phyloP scores from a whole-genome alignment of 805 yeast species.

The Candida pseudofarinosa region DNA sequence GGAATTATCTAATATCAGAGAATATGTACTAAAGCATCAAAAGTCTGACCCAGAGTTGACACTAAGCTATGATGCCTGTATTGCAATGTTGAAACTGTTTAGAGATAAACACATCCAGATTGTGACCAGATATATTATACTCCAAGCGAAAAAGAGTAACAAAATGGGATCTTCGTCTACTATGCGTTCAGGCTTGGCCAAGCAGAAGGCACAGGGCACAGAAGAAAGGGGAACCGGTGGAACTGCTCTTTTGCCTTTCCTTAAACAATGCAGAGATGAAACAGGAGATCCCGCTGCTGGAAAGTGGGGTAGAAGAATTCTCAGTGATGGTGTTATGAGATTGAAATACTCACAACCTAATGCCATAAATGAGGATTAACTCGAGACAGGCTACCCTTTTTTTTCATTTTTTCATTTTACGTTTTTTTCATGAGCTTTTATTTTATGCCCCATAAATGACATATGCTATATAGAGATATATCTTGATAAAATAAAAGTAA shows the following conservation, averaged over 20 bases:
- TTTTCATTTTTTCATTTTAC: not conserved
- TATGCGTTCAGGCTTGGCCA: constrained; percentile 63
- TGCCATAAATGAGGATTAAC: constrained; percentile 37
- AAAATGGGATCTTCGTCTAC: constrained; percentile 56
- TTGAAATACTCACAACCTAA: constrained; percentile 36
- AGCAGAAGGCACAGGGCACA: constrained; percentile 41
- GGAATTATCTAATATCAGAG: constrained; percentile 55
- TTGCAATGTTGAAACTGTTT: constrained; percentile 83
- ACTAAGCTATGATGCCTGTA: constrained; percentile 79
- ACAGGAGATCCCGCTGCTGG: constrained; percentile 94
- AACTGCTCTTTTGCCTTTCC: constrained; percentile 82
- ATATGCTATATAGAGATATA: too few relatives aligned
- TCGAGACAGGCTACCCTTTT: too few relatives aligned
- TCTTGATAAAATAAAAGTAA: too few relatives aligned
- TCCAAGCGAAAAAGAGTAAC: constrained; percentile 63
- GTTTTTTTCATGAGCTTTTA: not conserved
- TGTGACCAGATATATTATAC: constrained; percentile 79
- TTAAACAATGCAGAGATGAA: constrained; percentile 94
- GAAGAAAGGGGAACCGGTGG: constrained; percentile 90
- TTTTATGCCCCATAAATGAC: too few relatives aligned
- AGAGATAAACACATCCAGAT: constrained; percentile 92
- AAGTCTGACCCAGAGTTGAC: constrained; percentile 50
- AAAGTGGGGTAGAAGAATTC: constrained; percentile 77
- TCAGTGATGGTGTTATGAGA: constrained; percentile 52
- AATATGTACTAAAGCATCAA: constrained; percentile 49